Conservation (phyloP, 139 green algal species). For the Closterium sp. region DNA sequence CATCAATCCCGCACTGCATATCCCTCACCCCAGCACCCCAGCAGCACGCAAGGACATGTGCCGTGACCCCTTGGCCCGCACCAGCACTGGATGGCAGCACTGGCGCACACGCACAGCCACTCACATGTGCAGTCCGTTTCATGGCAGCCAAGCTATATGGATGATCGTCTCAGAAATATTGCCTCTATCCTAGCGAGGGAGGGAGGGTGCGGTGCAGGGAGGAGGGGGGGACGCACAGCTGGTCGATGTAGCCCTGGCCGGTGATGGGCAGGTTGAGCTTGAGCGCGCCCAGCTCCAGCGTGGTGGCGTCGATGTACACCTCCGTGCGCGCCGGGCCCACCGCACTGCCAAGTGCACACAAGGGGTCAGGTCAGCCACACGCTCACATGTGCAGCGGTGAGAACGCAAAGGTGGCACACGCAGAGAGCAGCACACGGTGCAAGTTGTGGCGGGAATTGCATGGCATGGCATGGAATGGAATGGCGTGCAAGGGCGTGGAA, state of each 20-base stretch:
- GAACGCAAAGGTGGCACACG: background rate
- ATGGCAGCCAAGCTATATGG: too few relatives aligned
- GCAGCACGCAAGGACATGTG: too few relatives aligned
- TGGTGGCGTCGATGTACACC: slow-evolving; percentile 8
- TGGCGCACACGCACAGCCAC: too few relatives aligned
- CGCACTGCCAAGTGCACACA: background rate
- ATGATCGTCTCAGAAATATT: too few relatives aligned
- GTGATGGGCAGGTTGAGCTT: slow-evolving; percentile 13
- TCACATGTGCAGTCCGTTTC: too few relatives aligned
- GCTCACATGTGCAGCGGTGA: background rate
- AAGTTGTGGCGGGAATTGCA: too few relatives aligned
- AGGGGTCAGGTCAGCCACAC: background rate
- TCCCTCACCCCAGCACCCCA: too few relatives aligned
- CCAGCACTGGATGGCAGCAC: too few relatives aligned
- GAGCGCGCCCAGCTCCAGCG: slow-evolving; percentile 9
- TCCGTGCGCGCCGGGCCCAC: background rate
- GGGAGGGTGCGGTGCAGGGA: background rate
- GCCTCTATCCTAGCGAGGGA: background rate
- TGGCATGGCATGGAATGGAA: too few relatives aligned
- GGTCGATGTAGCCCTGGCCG: slow-evolving; percentile 27
- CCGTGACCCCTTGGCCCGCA: too few relatives aligned
- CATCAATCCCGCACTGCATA: too few relatives aligned
- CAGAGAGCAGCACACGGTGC: background rate
- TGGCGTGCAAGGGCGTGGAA: background rate
- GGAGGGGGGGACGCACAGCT: slow-evolving; percentile 2